Conservation (phyloP, 2,329 filamentous ascomycete species). For the Zasmidium cellare region DNA sequence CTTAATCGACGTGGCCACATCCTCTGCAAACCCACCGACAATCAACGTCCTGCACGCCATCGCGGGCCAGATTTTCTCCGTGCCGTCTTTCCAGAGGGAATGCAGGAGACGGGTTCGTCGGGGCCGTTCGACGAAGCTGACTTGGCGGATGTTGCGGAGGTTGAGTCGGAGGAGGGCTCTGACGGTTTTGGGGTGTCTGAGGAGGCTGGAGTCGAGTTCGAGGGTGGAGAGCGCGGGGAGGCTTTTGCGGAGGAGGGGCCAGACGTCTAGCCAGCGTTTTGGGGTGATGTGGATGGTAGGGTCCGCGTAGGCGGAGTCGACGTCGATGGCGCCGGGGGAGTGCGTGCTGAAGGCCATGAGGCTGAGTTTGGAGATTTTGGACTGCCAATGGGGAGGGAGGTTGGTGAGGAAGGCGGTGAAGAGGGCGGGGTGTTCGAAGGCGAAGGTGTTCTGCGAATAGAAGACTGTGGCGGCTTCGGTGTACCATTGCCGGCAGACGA, state of each 20-base stretch:
- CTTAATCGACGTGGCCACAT: constrained; percentile 13
- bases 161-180: constrained; percentile 5
- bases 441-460: constrained; percentile 21
- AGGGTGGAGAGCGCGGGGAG: constrained; percentile 12
- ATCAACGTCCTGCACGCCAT: constrained; percentile 6
- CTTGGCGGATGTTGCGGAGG: not conserved
- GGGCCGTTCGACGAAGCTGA: constrained; percentile 3
- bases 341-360: constrained; percentile 6
- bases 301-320: not conserved
- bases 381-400: constrained; percentile 8
- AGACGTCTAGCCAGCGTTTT: not conserved
- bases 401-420: constrained; percentile 7
- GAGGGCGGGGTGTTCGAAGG: constrained; percentile 16
- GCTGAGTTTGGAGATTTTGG: constrained; percentile 10
- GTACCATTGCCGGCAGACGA: constrained; percentile 21
- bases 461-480: constrained; percentile 17
- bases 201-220: constrained; percentile 17
- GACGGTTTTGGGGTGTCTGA: constrained; percentile 3
- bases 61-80: constrained; percentile 10
- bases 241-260: constrained; percentile 6
- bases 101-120: not conserved
- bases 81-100: constrained; percentile 2
- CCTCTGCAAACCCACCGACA: constrained; percentile 11
- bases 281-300: not conserved
- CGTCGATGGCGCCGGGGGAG: not conserved